Conservation (phyloP, 305 asterid genomes). For the Caryopteris hybrid region DNA sequence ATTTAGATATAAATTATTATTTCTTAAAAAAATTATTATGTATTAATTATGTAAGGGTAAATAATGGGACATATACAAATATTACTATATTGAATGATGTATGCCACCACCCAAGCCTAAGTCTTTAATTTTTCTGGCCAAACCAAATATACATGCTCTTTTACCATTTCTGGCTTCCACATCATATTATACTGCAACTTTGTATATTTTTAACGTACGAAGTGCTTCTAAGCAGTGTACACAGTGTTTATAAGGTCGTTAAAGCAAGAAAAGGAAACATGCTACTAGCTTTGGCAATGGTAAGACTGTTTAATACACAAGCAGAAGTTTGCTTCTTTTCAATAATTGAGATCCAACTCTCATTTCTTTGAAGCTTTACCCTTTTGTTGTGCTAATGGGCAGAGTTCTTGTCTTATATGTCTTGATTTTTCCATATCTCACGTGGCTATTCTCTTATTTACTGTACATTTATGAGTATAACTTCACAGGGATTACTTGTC, state of each 20-base stretch:
- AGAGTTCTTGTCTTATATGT: slow-evolving; percentile 70
- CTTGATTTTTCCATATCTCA: slow-evolving; percentile 1
- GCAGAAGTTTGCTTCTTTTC: too few relatives aligned
- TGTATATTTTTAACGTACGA: slow-evolving; percentile 4
- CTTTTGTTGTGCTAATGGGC: slow-evolving; percentile 66
- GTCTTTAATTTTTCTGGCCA: too few relatives aligned
- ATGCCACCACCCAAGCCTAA: too few relatives aligned
- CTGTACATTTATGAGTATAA: slow-evolving; percentile 21
- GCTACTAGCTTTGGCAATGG: slow-evolving; percentile 89
- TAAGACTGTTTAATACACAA: slow-evolving; percentile 22
- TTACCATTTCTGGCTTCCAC: too few relatives aligned
- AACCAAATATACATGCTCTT: too few relatives aligned
- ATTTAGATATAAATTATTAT: too few relatives aligned
- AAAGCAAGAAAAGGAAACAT: slow-evolving; percentile 79
- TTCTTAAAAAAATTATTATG: too few relatives aligned
- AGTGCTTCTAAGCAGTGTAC: slow-evolving; percentile 46
- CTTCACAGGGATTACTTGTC: slow-evolving; percentile 79
- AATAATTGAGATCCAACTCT: slow-evolving; percentile 3
- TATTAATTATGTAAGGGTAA: too few relatives aligned
- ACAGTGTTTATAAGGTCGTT: slow-evolving; percentile 71
- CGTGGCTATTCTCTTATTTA: slow-evolving; percentile 4
- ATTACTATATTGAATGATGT: too few relatives aligned
- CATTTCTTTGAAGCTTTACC: slow-evolving; percentile 51
- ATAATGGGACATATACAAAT: too few relatives aligned
- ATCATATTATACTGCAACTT: slow-evolving; percentile 14